These are phyloP conservation scores for Spathaspora sp. DNA, from an alignment of 805 yeast genomes.

Conservation along the genomic window DNA sequence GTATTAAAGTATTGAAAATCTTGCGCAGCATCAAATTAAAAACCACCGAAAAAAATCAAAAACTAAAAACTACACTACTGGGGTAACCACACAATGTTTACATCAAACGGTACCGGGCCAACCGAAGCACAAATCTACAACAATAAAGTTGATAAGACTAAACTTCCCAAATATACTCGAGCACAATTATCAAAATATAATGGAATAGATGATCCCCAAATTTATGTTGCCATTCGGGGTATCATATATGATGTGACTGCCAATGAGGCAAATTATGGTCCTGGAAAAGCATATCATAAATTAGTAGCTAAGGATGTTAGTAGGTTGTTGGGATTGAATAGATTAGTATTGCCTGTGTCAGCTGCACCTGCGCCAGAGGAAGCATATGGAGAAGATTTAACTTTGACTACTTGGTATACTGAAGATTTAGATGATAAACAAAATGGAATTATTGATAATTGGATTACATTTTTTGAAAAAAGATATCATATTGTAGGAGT, in stretches of 20 bases:
- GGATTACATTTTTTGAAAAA: constrained; percentile 63
- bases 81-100: not conserved
- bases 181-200: constrained; percentile 28
- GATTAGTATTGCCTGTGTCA: constrained; percentile 17
- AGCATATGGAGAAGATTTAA: constrained; percentile 3
- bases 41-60: not conserved
- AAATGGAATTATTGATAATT: constrained; percentile 60
- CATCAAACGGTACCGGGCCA: constrained; percentile 1
- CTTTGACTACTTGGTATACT: constrained; percentile 42
- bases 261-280: constrained; percentile 68
- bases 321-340: constrained; percentile 69
- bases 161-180: constrained; percentile 32
- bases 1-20: not conserved
- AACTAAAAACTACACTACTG: not conserved
- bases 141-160: constrained; percentile 22
- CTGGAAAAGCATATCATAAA: constrained; percentile 67
- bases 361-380: not conserved
- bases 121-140: constrained; percentile 27
- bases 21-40: not conserved
- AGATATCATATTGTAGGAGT: constrained; percentile 36
- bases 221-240: constrained; percentile 76
- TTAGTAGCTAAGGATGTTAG: constrained; percentile 78
- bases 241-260: constrained; percentile 72
- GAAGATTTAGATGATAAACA: constrained; percentile 58
- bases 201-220: constrained; percentile 29